Base-by-base conservation (phyloP, 1,284 basidiomycete species). In the Microbotryum scabiosae region DNA sequence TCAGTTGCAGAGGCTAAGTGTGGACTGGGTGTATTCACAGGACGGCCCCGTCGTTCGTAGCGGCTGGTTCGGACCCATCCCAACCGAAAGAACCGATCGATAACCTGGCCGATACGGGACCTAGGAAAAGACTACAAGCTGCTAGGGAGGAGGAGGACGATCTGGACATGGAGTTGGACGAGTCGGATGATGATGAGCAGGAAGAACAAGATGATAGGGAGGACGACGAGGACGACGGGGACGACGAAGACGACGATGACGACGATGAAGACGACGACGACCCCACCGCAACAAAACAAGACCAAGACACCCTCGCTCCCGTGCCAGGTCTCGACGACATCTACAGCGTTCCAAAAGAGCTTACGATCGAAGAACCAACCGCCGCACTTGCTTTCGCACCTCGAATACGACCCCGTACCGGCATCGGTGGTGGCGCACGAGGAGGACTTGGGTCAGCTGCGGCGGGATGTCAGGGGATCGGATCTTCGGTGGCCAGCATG, bases 101-200 rank as follows among this genome's bases (percentile, higher is more conserved):
- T 55, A 69, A 60, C 51, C 81, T 87, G 20, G 80, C 84, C 1
- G 77, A 81, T 3, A 50, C 60, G 2, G 49, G 59, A 48, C 30
- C 67, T 54, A 44, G 80, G 66, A 75, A 79, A 59, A 76, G 77
- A 61, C 74, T 79, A 23, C 78, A 76, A 74, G 74, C 76, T 12
- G 74, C 78, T 6, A 77, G 79, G 26, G 75, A 73, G n/a, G 79
- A 78, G 32, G 76, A 73, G 44, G 66, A 74, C 5, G 70, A 73
- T 26, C 75, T 69, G 2, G 73, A 71, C 36, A 71, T 73, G 51
- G 71, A 69, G 28, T 47, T 66, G 18, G 57, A 47, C 43, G 58
- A 56, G 20, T 57, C 57, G 25, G 74, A 73, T 45, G 67, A 63
- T 47, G 66, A 46, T 25, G 43, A 50, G n/a, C 36, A 21, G 6